Evolutionary conservation across 495 filamentous ascomycete genomes (phyloP).

Genomic region (Chaetomium fimeti): DNA sequence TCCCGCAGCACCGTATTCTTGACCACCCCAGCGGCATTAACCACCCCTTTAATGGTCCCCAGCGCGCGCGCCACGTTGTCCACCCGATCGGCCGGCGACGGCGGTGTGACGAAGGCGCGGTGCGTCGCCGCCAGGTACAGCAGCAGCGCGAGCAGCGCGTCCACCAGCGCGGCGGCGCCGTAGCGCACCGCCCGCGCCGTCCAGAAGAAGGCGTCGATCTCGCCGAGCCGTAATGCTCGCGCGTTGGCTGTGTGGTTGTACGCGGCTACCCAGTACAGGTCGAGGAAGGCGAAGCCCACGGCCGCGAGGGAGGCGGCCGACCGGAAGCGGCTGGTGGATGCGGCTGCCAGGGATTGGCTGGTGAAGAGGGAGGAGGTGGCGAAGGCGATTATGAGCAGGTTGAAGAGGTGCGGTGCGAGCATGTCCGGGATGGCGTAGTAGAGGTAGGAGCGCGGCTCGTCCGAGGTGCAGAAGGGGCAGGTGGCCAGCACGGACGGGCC

Average conservation of each 20-base stretch:
- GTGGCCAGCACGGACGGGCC: conserved; percentile 67
- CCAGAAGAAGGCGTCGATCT: conserved; percentile 70
- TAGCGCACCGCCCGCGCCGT: conserved; percentile 58
- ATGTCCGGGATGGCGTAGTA: conserved; percentile 77
- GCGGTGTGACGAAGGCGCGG: conserved; percentile 52
- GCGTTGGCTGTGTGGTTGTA: conserved; percentile 64
- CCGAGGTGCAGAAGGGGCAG: conserved; percentile 81
- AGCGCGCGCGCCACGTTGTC: conserved; percentile 44
- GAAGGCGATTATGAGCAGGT: conserved; percentile 66
- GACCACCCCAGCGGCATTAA: conserved; percentile 54
- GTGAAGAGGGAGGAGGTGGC: conserved; percentile 59
- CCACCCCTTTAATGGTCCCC: conserved; percentile 40
- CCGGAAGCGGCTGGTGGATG: conserved; percentile 61
- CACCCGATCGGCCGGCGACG: conserved; percentile 48
- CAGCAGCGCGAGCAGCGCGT: conserved; percentile 58
- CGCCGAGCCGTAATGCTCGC: conserved; percentile 53
- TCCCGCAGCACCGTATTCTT: conserved; percentile 56
- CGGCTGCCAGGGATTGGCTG: conserved; percentile 36
- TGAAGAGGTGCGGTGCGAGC: conserved; percentile 71
- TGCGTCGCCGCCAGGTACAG: conserved; percentile 77
- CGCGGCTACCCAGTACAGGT: conserved; percentile 57
- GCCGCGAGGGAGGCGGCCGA: conserved; percentile 63
- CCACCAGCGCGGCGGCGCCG: conserved; percentile 57
- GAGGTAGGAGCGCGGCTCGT: conserved; percentile 68
- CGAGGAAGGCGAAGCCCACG: conserved; percentile 57